Evolutionary conservation across 345 rosid genomes (phyloP).

Genomic region (Pelargonium nanum): DNA sequence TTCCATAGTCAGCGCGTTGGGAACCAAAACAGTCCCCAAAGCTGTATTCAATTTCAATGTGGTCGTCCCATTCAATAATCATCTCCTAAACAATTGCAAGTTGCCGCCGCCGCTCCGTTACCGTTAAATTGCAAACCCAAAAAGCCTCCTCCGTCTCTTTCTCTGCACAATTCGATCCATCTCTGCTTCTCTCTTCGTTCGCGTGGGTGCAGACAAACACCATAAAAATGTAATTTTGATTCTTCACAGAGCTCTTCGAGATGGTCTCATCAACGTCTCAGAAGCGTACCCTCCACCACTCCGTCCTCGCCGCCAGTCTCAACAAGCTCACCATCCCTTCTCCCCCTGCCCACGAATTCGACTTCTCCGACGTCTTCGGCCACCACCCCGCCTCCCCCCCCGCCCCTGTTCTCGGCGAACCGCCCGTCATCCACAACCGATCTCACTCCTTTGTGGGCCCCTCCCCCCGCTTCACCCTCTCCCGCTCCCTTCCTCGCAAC

Average conservation of each 20-base stretch:
- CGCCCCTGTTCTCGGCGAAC: conserved; percentile 23
- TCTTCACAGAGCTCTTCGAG: background rate
- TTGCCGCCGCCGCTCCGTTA: too few species aligned
- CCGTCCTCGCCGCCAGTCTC: conserved; percentile 37
- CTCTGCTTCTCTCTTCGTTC: too few species aligned
- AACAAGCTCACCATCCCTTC: conserved; percentile 51
- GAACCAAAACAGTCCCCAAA: too few species aligned
- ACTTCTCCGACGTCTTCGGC: conserved; percentile 51
- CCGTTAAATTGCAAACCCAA: too few species aligned
- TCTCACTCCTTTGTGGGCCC: conserved; percentile 75
- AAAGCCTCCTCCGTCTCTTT: too few species aligned
- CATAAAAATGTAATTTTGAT: too few species aligned
- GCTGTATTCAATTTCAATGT: too few species aligned
- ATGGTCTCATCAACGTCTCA: conserved; percentile 33
- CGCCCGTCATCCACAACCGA: conserved; percentile 46
- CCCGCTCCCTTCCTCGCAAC: conserved; percentile 24
- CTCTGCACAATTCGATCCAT: too few species aligned
- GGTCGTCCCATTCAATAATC: too few species aligned
- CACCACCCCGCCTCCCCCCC: conserved; percentile 25
- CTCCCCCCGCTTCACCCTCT: conserved; percentile 52
- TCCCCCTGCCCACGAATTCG: conserved; percentile 26
- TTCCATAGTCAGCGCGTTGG: too few species aligned
- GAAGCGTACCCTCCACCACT: conserved; percentile 34
- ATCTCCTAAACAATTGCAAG: too few species aligned
- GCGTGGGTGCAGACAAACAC: too few species aligned